Evolutionary conservation across 2,329 filamentous ascomycete species (phyloP).

Genomic region (Pseudocercospora macadamiae): DNA sequence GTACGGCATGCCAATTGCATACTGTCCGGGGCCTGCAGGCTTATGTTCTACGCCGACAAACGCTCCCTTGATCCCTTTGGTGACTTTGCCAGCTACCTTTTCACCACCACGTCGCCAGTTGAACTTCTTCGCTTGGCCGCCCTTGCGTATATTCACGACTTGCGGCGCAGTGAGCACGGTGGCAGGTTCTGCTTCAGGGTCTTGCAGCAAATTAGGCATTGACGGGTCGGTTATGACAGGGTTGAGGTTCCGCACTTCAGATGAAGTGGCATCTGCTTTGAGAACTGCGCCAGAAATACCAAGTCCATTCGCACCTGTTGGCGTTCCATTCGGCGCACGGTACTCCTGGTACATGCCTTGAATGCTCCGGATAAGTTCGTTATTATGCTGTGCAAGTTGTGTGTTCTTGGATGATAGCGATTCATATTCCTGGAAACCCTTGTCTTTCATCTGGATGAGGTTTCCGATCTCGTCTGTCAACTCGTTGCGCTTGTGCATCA

Average conservation of each 20-base stretch:
- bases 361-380: constrained; percentile 90
- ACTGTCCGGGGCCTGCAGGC: constrained; percentile 25
- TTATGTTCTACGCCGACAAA: constrained; percentile 59
- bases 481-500: constrained; percentile 84
- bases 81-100: constrained; percentile 89
- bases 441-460: constrained; percentile 83
- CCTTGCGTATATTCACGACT: constrained; percentile 92
- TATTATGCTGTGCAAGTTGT: constrained; percentile 92
- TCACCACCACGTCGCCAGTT: constrained; percentile 98
- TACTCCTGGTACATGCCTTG: constrained; percentile 89
- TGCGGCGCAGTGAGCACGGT: constrained; percentile 75
- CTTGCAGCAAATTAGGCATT: constrained; percentile 47
- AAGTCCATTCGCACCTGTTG: constrained; percentile 57
- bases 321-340: constrained; percentile 43
- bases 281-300: constrained; percentile 58
- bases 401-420: constrained; percentile 92
- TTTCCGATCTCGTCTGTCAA: constrained; percentile 82
- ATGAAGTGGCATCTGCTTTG: constrained; percentile 25
- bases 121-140: constrained; percentile 84
- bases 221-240: constrained; percentile 39
- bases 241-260: constrained; percentile 49
- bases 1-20: constrained; percentile 39
- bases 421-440: constrained; percentile 93
- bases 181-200: constrained; percentile 66
- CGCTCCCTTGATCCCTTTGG: constrained; percentile 90